Evolutionary conservation across 2,329 filamentous ascomycete species (phyloP).

Genomic region (Zymoseptoria crescenta): DNA sequence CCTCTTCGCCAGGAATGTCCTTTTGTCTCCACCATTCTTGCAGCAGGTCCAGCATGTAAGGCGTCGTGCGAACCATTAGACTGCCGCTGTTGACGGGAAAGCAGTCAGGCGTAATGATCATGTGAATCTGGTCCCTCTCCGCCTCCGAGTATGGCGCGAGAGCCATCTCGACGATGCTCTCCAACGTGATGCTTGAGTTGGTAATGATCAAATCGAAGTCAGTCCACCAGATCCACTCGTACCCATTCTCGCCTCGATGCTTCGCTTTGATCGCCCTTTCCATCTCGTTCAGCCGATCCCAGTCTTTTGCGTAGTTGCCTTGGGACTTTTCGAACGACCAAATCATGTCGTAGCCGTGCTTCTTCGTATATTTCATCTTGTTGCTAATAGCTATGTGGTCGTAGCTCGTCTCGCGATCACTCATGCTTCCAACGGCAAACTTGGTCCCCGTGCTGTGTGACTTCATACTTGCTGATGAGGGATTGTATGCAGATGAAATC

Average conservation of each 20-base stretch:
- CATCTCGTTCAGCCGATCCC: slow-evolving; percentile 27
- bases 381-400: slow-evolving; percentile 5
- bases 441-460: neutral
- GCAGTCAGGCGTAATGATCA: slow-evolving; percentile 34
- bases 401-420: neutral
- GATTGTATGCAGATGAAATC: neutral
- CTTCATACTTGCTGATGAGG: neutral
- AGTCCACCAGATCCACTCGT: slow-evolving; percentile 38
- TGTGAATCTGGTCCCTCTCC: slow-evolving; percentile 27
- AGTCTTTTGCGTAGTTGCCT: slow-evolving; percentile 24
- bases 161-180: slow-evolving; percentile 31
- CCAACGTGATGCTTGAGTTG: slow-evolving; percentile 31
- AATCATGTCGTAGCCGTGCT: slow-evolving; percentile 34
- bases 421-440: slow-evolving; percentile 5
- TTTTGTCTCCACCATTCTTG: slow-evolving; percentile 20
- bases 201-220: slow-evolving; percentile 37
- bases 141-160: slow-evolving; percentile 23
- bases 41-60: slow-evolving; percentile 30
- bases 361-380: slow-evolving; percentile 26
- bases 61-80: slow-evolving; percentile 29
- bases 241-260: slow-evolving; percentile 28
- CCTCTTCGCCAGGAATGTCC: slow-evolving; percentile 14
- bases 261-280: slow-evolving; percentile 12
- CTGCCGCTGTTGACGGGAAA: slow-evolving; percentile 31
- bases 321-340: slow-evolving; percentile 33